Conservation (phyloP, 2,329 filamentous ascomycete genomes). For the Diaporthe nobilis region DNA sequence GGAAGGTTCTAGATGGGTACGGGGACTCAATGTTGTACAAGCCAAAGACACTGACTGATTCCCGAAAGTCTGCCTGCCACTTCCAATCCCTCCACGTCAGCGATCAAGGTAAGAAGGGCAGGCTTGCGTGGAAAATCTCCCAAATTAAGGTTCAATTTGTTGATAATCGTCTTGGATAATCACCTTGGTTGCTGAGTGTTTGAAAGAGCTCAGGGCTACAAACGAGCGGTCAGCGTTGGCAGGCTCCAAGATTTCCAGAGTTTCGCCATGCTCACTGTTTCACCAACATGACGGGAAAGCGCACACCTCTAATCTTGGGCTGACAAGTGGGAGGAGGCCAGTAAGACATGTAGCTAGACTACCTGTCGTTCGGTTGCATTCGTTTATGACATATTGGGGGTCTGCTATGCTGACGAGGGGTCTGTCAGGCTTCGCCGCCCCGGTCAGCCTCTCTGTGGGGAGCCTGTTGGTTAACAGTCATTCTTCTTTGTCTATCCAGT, state of each 20-base stretch:
- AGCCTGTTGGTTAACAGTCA: background rate
- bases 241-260: background rate
- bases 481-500: background rate
- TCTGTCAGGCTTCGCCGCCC: slow-evolving; percentile 1
- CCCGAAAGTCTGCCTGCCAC: background rate
- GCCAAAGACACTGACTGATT: slow-evolving; percentile 15
- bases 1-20: slow-evolving; percentile 21
- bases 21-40: slow-evolving; percentile 10
- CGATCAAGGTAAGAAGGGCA: background rate
- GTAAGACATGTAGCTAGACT: slow-evolving; percentile 21
- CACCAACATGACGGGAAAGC: slow-evolving; percentile 17
- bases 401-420: slow-evolving; percentile 20
- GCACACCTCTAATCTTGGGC: background rate
- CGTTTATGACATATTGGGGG: slow-evolving; percentile 9
- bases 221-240: slow-evolving; percentile 18
- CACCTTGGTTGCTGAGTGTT: background rate
- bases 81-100: slow-evolving; percentile 6
- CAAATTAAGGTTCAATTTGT: background rate
- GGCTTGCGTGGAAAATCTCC: background rate
- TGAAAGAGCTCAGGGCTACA: background rate
- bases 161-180: background rate
- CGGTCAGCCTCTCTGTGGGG: background rate
- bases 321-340: slow-evolving; percentile 1
- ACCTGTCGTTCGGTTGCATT: background rate
- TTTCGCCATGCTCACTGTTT: slow-evolving; percentile 28